phyloP scores from a whole-genome alignment of 768 basidiomycete genomes.

The Hygrophorus russula region DNA sequence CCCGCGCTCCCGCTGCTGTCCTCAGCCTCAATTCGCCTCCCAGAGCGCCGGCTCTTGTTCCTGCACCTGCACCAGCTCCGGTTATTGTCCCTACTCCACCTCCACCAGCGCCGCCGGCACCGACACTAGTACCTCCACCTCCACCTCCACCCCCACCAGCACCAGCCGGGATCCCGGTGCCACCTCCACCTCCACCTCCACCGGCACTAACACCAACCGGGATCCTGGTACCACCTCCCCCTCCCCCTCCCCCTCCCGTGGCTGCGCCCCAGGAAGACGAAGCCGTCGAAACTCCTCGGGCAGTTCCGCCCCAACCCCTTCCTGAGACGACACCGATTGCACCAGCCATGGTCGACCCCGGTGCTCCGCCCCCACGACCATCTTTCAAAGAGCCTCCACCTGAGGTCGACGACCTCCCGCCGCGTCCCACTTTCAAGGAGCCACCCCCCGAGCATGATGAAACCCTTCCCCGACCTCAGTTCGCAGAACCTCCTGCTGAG shows the following conservation, averaged over 20 bases:
- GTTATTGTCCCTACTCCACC: too few species aligned
- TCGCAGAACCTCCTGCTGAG: constrained; percentile 38
- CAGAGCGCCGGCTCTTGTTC: too few species aligned
- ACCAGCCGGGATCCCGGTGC: constrained; percentile 6
- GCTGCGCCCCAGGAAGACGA: constrained; percentile 9
- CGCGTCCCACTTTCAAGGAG: constrained; percentile 40
- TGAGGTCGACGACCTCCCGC: constrained; percentile 34
- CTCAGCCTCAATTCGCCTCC: not conserved
- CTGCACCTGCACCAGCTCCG: too few species aligned
- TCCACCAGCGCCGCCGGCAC: constrained; percentile 8
- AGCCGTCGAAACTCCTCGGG: constrained; percentile 12
- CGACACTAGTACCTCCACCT: constrained; percentile 7
- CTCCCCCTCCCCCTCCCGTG: constrained; percentile 11
- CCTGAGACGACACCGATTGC: not conserved
- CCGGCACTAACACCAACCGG: constrained; percentile 6
- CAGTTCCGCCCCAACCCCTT: too few species aligned
- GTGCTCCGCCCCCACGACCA: constrained; percentile 28
- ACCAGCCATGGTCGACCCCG: not conserved
- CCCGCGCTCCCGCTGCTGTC: constrained; percentile 15
- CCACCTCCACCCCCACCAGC: constrained; percentile 10
- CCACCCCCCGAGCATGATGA: constrained; percentile 31
- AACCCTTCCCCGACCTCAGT: not conserved
- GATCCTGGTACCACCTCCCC: constrained; percentile 13
- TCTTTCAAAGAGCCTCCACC: constrained; percentile 55
- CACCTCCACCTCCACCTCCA: constrained; percentile 10